Percentiles rank a stretch among this genome's conserved stretches.
phyloP scores from a whole-genome alignment of 1,284 basidiomycete genomes.

The Taiwanofungus camphoratus region DNA sequence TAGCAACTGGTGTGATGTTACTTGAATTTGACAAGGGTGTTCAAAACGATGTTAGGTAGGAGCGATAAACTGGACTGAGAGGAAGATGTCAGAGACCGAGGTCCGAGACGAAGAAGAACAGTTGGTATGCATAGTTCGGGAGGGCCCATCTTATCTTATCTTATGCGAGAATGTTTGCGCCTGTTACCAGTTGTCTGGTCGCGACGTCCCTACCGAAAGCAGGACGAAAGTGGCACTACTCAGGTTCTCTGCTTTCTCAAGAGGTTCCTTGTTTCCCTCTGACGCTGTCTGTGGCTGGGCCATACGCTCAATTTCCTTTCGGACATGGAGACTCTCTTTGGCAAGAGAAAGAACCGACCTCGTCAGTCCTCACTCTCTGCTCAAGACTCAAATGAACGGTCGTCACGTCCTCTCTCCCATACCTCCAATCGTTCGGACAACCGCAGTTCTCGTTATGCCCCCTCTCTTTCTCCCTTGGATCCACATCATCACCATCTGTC shows the following conservation, averaged over 20 bases:
- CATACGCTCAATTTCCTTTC: not conserved
- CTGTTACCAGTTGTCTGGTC: not conserved
- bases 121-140: not conserved
- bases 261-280: not conserved
- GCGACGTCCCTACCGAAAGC: not conserved
- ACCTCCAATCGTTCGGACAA: conserved; percentile 50
- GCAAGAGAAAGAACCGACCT: conserved; percentile 46
- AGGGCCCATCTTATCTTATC: not conserved
- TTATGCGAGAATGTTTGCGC: not conserved
- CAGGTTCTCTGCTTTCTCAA: too few species aligned
- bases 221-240: too few species aligned
- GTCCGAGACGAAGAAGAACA: too few species aligned
- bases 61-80: too few species aligned
- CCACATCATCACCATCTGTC: conserved; percentile 48
- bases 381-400: conserved; percentile 47
- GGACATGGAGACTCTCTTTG: conserved; percentile 51
- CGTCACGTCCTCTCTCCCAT: conserved; percentile 30
- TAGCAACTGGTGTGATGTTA: too few species aligned
- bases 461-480: conserved; percentile 47
- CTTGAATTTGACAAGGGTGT: too few species aligned
- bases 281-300: not conserved
- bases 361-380: conserved; percentile 43
- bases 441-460: conserved; percentile 54
- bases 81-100: too few species aligned
- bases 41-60: too few species aligned